Percentiles rank a stretch among this genome's conserved stretches.
Evolutionary conservation across 495 filamentous ascomycete genomes (phyloP).

Genomic region (Ramalina peruviana): DNA sequence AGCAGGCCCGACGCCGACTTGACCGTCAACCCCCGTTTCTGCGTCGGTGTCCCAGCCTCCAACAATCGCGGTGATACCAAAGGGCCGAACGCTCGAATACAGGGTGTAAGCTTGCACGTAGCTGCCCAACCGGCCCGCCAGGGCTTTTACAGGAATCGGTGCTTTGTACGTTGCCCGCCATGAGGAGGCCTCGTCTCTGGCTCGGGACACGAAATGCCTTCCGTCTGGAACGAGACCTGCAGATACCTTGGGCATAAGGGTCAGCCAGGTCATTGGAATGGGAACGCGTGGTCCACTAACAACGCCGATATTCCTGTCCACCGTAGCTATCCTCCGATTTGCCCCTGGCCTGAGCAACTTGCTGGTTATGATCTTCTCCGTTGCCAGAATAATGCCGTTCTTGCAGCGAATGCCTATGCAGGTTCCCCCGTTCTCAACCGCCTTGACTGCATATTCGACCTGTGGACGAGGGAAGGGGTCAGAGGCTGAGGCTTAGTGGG

Average conservation of each 20-base stretch:
- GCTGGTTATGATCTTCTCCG: constrained; percentile 91
- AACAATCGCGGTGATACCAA: constrained; percentile 89
- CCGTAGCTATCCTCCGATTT: constrained; percentile 90
- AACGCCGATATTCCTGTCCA: constrained; percentile 86
- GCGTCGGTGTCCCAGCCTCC: constrained; percentile 83
- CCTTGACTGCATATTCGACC: constrained; percentile 98
- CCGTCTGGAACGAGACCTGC: constrained; percentile 90
- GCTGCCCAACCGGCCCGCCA: constrained; percentile 80
- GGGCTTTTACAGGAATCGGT: constrained; percentile 72
- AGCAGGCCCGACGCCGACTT: constrained; percentile 67
- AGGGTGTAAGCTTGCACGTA: constrained; percentile 96
- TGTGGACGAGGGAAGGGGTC: constrained; percentile 12
- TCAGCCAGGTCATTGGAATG: neutral
- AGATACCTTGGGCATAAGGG: constrained; percentile 48
- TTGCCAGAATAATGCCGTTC: constrained; percentile 88
- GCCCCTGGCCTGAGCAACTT: constrained; percentile 86
- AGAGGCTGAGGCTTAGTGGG: neutral
- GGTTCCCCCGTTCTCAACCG: constrained; percentile 95
- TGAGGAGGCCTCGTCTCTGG: constrained; percentile 76
- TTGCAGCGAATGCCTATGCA: constrained; percentile 94
- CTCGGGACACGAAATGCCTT: constrained; percentile 85
- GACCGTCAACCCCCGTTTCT: constrained; percentile 67
- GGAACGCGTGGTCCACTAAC: constrained; percentile 31
- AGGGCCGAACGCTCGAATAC: constrained; percentile 89
- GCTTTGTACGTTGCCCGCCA: constrained; percentile 86